A percentile compares a stretch with the other conserved stretches of the same genome.
These are phyloP conservation scores for Suillus paluster DNA, from an alignment of 768 basidiomycete species.

Conservation along the genomic window DNA sequence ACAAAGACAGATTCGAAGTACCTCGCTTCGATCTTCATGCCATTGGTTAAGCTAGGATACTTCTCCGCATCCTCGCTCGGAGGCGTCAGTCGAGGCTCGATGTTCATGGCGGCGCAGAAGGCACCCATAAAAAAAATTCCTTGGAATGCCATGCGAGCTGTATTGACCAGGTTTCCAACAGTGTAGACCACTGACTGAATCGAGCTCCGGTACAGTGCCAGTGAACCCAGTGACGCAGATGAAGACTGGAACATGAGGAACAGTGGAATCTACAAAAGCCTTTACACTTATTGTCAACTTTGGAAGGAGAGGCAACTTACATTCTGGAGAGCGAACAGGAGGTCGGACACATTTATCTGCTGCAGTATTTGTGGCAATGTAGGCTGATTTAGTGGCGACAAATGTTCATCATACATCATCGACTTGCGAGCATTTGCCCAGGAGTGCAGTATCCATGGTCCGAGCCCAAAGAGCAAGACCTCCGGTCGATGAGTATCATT, in stretches of 20 bases:
- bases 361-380: conserved; percentile 52
- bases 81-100: conserved; percentile 72
- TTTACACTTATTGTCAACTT: conserved; percentile 17
- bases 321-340: conserved; percentile 70
- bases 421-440: conserved; percentile 72
- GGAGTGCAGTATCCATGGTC: conserved; percentile 80
- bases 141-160: conserved; percentile 78
- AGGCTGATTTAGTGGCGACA: conserved; percentile 39
- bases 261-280: conserved; percentile 63
- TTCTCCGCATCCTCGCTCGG: conserved; percentile 51
- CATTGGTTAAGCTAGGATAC: conserved; percentile 54
- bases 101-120: conserved; percentile 75
- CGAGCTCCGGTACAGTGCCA: conserved; percentile 80
- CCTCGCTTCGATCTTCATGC: conserved; percentile 76
- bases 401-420: conserved; percentile 59
- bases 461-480: conserved; percentile 79
- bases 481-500: conserved; percentile 81
- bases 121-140: conserved; percentile 87
- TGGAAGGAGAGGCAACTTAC: conserved; percentile 46
- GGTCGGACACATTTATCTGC: conserved; percentile 65
- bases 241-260: conserved; percentile 74
- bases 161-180: conserved; percentile 62
- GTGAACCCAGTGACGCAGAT: conserved; percentile 76
- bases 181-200: conserved; percentile 74
- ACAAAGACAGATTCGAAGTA: conserved; percentile 36